Evolutionary conservation across 805 yeast species (phyloP).

Genomic region (Diddensiella santjacobensis): DNA sequence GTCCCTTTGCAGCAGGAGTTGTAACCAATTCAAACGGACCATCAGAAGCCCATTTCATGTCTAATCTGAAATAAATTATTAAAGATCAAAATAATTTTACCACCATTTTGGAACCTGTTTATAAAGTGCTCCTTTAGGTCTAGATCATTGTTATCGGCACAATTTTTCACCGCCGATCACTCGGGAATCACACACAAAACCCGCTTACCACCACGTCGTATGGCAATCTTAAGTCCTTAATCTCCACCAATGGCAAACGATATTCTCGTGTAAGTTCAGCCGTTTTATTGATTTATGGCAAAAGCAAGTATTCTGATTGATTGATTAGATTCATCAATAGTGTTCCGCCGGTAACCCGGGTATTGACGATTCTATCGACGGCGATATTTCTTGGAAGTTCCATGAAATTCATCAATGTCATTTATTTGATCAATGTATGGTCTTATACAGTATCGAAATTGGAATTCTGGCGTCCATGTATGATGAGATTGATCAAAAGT

Average conservation of each 20-base stretch:
- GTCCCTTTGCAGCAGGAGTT: neutral
- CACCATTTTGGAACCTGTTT: too few species aligned
- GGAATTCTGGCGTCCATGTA: slow-evolving; percentile 27
- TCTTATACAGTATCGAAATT: slow-evolving; percentile 11
- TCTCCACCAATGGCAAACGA: slow-evolving; percentile 8
- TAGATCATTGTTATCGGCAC: too few species aligned
- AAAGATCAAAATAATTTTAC: too few species aligned
- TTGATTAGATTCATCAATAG: slow-evolving; percentile 15
- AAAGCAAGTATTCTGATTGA: neutral
- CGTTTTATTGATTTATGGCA: neutral
- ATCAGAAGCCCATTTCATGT: too few species aligned
- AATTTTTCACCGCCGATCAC: too few species aligned
- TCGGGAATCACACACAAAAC: too few species aligned
- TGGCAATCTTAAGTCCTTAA: too few species aligned
- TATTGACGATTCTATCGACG: slow-evolving; percentile 14
- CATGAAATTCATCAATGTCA: slow-evolving; percentile 4
- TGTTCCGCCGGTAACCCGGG: slow-evolving; percentile 26
- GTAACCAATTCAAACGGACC: neutral
- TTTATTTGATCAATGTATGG: slow-evolving; percentile 18
- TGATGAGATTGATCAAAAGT: slow-evolving; percentile 12
- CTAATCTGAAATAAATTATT: too few species aligned
- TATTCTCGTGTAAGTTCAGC: slow-evolving; percentile 12
- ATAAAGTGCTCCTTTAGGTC: too few species aligned
- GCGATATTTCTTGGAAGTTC: slow-evolving; percentile 14
- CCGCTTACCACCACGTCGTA: too few species aligned